Base-by-base conservation (phyloP, 345 rosid species). In the Gossypium bickii region DNA sequence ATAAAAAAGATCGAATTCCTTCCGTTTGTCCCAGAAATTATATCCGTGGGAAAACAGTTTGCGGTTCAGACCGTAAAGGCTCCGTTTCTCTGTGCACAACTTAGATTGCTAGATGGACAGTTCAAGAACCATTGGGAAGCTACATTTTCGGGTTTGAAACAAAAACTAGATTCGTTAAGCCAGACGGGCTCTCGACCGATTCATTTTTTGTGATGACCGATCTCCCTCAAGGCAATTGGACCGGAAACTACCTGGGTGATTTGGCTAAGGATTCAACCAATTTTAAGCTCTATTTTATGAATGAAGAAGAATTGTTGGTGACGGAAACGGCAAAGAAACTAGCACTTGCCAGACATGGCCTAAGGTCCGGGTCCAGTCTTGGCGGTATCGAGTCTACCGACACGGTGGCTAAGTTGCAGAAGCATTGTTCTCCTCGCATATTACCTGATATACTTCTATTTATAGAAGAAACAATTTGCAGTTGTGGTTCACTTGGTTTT, bases 401-500 rank as follows among this genome's bases (percentile, higher is more conserved):
- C 13, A 78, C 75, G 48, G 51, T 77, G 12, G 78, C 81, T 11
- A 76, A 72, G 78, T 75, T 79, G 74, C 74, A 82, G 78, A 80
- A 78, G 53, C 82, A 55, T 73, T 91, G 98, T 65, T 48, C 82
- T 75, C 81, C 86, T 38, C 72, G 41, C 64, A 72, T 38, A 78
- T 71, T 85, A 47, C 80, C 83, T 3, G 90, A 93, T 66, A 83
- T 87, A n/a, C 88, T 91, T 44, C 79, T 96, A 7, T 90, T 81
- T 83, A 51, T 91, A 64, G 98, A 93, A 82, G 94, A 95, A 84
- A 86, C 87, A 68, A 84, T 91, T 64, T 91, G 99, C 83, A 92
- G 97, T 76, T 95, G 97, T 73, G 97, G 97, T n/a, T 81, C 98
- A n/a, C 87, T 93, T 4, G 99, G 97, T 64, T 93, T 92, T 29